phyloP scores from a whole-genome alignment of 2,329 filamentous ascomycete genomes.

The Fusarium sp. region DNA sequence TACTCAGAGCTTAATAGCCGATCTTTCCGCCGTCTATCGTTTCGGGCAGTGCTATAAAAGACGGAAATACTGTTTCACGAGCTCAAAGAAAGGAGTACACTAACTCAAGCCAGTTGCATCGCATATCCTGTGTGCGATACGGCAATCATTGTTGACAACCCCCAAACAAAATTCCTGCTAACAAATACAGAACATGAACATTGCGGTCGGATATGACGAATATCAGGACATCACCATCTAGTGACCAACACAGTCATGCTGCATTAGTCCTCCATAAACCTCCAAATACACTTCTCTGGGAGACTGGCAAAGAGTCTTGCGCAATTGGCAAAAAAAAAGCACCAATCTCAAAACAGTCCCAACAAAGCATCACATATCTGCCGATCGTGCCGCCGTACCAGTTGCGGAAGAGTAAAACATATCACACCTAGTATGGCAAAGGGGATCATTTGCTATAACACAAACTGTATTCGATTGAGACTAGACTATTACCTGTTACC shows the following conservation, averaged over 20 bases:
- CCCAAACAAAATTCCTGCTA: too few relatives aligned
- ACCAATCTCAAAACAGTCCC: background rate
- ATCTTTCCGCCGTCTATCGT: too few relatives aligned
- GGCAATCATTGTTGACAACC: too few relatives aligned
- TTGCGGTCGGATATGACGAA: slow-evolving; percentile 63
- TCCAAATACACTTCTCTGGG: background rate
- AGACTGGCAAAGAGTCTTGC: background rate
- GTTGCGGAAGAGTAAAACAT: background rate
- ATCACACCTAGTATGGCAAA: background rate
- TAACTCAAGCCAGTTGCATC: too few relatives aligned
- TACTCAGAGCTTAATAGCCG: too few relatives aligned
- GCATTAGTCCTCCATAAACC: background rate
- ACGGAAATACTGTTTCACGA: too few relatives aligned
- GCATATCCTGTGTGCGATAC: too few relatives aligned
- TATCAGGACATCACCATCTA: too few relatives aligned
- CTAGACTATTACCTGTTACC: background rate
- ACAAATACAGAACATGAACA: too few relatives aligned
- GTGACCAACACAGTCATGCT: background rate
- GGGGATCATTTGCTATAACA: background rate
- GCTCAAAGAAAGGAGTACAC: too few relatives aligned
- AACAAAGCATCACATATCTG: background rate
- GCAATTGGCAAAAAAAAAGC: background rate
- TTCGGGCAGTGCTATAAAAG: too few relatives aligned
- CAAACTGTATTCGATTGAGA: slow-evolving; percentile 1
- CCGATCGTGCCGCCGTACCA: background rate